Base-by-base conservation (phyloP, 1,139 yeast species). In the Debaryomycetaceae sp. region DNA sequence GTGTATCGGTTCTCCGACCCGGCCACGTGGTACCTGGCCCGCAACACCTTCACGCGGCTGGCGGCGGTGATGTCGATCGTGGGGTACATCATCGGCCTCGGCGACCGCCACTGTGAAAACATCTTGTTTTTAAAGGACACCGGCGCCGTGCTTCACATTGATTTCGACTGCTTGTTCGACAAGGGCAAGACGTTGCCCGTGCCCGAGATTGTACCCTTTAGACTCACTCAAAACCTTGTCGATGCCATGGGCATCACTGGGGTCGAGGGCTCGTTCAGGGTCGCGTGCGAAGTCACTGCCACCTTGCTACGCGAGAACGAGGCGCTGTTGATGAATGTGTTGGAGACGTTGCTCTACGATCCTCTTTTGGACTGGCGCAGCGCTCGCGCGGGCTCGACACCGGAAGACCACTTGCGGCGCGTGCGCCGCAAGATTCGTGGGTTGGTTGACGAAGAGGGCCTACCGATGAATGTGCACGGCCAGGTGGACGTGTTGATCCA, bases 11-110 rank as follows among this genome's bases (percentile, higher is more conserved):
- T 88, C 47, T 86, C 97, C 0, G 95, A 89, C 42, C 96, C 98
- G 0, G 72, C 80, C 9, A 65, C 77, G 1, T 93, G 98, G 98
- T 81, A 86, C 40, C 70, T 71, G 31, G 85, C 93, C 1, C 64
- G 97, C 35, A 79, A 79, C 29, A 64, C 70, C 17, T 93, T 75
- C 50, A 78, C 85, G 0, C 65, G 95, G 32, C 79, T 96, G 0
- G 64, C 85, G 17, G 96, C 97, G 0, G 98, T 89, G 1, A 93
- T 93, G 98, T 89, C 97, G 0, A 88, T 93, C 65, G 95, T 91
- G 5, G 98, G 99, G 0, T 86, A 84, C 51, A 78, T 91, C 35
- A 66, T 83, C 27, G 93, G 95, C 5, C 68, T 93, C 30, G 99
- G 99, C 14, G 99, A 93, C 55, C 68, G 99, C 18, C 99, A 93